Conservation (phyloP, 164 flowering plant genomes). For the Litsea cubeba region DNA sequence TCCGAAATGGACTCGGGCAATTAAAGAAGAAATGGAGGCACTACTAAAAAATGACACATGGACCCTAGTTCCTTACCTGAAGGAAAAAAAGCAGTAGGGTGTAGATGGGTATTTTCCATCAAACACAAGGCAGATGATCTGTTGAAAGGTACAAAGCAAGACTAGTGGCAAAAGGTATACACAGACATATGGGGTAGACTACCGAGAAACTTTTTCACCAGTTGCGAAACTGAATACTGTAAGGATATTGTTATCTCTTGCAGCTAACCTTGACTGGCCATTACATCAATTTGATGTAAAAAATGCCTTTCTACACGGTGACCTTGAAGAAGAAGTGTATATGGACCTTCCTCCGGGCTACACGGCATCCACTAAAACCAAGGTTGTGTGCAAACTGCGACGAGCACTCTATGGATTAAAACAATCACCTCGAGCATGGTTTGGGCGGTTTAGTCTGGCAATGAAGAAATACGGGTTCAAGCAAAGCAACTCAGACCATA, state of each 20-base stretch:
- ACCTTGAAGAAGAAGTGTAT: slow-evolving; percentile 4
- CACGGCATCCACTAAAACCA: not conserved
- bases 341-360: not conserved
- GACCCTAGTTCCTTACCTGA: not conserved
- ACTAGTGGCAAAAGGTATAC: not conserved
- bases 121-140: not conserved
- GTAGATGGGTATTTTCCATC: too few species aligned
- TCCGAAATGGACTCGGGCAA: not conserved
- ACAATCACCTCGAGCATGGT: not conserved
- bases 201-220: not conserved
- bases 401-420: not conserved
- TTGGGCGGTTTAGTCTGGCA: not conserved
- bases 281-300: not conserved
- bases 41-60: not conserved
- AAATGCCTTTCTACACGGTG: too few species aligned
- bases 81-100: too few species aligned
- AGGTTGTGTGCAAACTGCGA: not conserved
- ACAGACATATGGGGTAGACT: not conserved
- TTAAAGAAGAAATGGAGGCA: not conserved
- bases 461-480: not conserved
- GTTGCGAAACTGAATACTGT: not conserved
- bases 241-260: not conserved
- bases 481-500: not conserved
- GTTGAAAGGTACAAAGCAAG: not conserved
- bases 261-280: not conserved